Base-by-base conservation (phyloP, 2,329 filamentous ascomycete genomes). In the Pseudopithomyces chartarum region DNA sequence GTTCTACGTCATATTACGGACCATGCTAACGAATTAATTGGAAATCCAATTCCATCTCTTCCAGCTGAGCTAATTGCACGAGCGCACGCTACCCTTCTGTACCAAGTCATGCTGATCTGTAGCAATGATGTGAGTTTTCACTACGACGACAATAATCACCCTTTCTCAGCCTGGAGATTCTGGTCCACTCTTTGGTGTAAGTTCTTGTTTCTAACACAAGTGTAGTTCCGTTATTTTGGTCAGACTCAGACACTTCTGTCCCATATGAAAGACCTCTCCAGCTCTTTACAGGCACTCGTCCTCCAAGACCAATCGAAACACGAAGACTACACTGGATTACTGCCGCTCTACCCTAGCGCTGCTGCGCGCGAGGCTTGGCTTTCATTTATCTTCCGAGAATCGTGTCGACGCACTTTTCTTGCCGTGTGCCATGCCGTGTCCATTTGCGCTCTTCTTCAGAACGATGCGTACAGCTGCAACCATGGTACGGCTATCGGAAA, bases 311-410 rank as follows among this genome's bases (percentile, higher is more conserved):
- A 29, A 15, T 32, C 38, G 11, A 33, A 33, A 11, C 38, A 64
- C 17, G 48, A 70, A 7, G 45, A 40, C 1, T 67, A 72, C 0
- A 55, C 49, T 0, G 61, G 63, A 1, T 52, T 70, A 0, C 57
- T 79, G 5, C 68, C 79, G 0, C 63, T 83, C 3, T 76, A 75
- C 10, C 73, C 77, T 0, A 77, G 78, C 1, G 76, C 73, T 8
- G 50, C 54, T 19, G 65, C 69, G 42, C 61, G 59, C 17, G 60
- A 73, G 0, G 82, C 82, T 43, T 87, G 84, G 84, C 66, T 71
- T 7, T 73, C 76, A 1, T 87, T 82, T 81, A 70, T 84, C 2
- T 73, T 85, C 19, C 77, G 83, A 11, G 84, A 87, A 64, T 85
- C 83, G 0, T 73, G 79, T 1, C 78, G 83, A 2, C 80, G 84